These are phyloP conservation scores for Vickermania ingenoplastis DNA, from an alignment of 208 protist species.

Conservation along the genomic window DNA sequence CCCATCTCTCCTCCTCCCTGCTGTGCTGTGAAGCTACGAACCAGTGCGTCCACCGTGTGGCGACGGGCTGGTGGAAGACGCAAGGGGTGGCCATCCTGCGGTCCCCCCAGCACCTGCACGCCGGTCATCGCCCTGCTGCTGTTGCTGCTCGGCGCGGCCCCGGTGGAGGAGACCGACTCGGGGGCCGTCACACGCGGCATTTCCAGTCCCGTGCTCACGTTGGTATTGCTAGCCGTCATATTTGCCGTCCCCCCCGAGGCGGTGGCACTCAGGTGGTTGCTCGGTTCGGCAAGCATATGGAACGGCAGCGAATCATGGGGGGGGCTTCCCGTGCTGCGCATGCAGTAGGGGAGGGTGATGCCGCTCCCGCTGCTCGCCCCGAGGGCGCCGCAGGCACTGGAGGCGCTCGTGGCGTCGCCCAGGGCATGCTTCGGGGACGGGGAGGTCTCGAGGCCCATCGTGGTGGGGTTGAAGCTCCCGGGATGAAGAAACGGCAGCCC, in stretches of 20 bases:
- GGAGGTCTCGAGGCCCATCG: too few relatives aligned
- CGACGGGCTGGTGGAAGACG: too few relatives aligned
- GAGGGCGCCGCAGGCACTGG: slow-evolving; percentile 2
- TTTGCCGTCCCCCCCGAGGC: neutral
- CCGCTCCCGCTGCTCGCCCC: slow-evolving; percentile 23
- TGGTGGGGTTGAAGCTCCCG: too few relatives aligned
- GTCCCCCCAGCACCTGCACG: too few relatives aligned
- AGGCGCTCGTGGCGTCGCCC: neutral
- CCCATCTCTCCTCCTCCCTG: neutral
- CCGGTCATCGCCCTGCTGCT: too few relatives aligned
- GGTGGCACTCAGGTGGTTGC: neutral
- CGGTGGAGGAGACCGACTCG: too few relatives aligned
- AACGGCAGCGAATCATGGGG: neutral
- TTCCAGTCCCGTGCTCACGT: neutral
- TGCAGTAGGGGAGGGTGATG: slow-evolving; percentile 20
- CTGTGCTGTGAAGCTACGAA: too few relatives aligned
- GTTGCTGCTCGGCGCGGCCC: too few relatives aligned
- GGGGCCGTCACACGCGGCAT: too few relatives aligned
- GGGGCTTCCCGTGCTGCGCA: neutral
- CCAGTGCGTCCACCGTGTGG: too few relatives aligned
- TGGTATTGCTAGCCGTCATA: neutral
- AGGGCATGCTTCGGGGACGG: neutral
- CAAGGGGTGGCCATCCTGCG: too few relatives aligned
- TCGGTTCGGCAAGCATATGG: neutral
- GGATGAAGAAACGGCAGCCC: too few relatives aligned